phyloP scores from a whole-genome alignment of 345 rosid genomes.

The Gossypium anomalum region DNA sequence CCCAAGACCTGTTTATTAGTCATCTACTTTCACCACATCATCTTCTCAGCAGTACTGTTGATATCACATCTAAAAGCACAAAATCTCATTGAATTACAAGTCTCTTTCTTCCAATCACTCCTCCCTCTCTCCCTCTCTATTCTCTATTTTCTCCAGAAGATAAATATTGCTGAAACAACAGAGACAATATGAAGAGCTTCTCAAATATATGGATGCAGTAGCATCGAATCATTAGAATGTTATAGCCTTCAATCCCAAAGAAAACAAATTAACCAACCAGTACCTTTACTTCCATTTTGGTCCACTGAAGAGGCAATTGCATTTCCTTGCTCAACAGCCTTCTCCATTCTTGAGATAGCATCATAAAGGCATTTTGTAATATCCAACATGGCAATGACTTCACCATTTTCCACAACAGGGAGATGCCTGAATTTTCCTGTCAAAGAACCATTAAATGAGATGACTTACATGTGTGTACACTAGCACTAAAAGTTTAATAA shows the following conservation, averaged over 20 bases:
- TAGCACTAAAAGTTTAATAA: not conserved
- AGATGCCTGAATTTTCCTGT: constrained; percentile 94
- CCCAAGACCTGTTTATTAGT: not conserved
- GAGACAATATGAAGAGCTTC: not conserved
- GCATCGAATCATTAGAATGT: not conserved
- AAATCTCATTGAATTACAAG: not conserved
- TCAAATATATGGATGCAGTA: not conserved
- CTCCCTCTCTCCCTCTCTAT: not conserved
- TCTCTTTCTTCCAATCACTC: not conserved
- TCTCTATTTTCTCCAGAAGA: not conserved
- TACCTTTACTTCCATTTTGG: constrained; percentile 71
- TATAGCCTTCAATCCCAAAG: not conserved
- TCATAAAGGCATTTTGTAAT: constrained; percentile 93
- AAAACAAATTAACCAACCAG: constrained; percentile 42
- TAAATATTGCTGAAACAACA: not conserved
- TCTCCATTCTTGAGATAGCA: constrained; percentile 97
- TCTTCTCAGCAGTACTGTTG: not conserved
- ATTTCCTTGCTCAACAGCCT: constrained; percentile 96
- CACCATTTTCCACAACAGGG: constrained; percentile 98
- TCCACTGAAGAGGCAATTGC: constrained; percentile 98
- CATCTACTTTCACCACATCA: not conserved
- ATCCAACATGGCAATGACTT: constrained; percentile 93
- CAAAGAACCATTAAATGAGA: not conserved
- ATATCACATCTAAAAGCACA: not conserved
- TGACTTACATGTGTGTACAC: not conserved